phyloP scores from a whole-genome alignment of 2,329 filamentous ascomycete genomes.

The Huntiella abstrusa region DNA sequence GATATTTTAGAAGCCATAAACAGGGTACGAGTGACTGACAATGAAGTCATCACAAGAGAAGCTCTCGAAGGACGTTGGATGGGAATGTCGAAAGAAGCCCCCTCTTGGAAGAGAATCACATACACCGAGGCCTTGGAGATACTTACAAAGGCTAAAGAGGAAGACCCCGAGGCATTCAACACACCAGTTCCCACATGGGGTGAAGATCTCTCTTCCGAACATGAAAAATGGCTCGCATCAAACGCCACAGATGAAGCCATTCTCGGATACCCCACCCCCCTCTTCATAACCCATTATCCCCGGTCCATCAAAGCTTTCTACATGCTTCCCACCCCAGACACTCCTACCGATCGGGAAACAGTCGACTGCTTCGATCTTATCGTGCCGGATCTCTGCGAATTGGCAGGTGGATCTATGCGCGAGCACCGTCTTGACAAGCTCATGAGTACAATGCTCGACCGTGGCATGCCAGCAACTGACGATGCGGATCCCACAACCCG shows the following conservation, averaged over 20 bases:
- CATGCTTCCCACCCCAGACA: constrained; percentile 21
- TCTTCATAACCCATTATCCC: constrained; percentile 94
- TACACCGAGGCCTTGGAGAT: constrained; percentile 60
- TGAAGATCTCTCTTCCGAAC: constrained; percentile 66
- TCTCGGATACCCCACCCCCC: constrained; percentile 37
- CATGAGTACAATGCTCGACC: constrained; percentile 48
- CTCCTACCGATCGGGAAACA: constrained; percentile 25
- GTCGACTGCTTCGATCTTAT: constrained; percentile 84
- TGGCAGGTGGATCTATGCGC: constrained; percentile 76
- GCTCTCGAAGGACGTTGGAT: constrained; percentile 53
- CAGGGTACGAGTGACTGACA: constrained; percentile 1
- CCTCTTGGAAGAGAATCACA: constrained; percentile 59
- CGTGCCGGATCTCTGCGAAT: constrained; percentile 68
- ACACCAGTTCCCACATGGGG: constrained; percentile 48
- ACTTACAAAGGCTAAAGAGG: constrained; percentile 36
- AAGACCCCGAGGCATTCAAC: constrained; percentile 33
- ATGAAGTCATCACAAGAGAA: constrained; percentile 20
- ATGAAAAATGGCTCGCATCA: constrained; percentile 73
- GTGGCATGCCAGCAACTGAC: constrained; percentile 36
- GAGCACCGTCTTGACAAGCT: constrained; percentile 57
- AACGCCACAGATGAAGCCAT: constrained; percentile 33
- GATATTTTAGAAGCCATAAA: constrained; percentile 21
- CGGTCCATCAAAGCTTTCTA: constrained; percentile 77
- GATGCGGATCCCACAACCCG: constrained; percentile 4
- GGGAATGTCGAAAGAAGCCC: constrained; percentile 32